Evolutionary conservation across 2,329 filamentous ascomycete genomes (phyloP).

Genomic region (Fusarium oxysporum): DNA sequence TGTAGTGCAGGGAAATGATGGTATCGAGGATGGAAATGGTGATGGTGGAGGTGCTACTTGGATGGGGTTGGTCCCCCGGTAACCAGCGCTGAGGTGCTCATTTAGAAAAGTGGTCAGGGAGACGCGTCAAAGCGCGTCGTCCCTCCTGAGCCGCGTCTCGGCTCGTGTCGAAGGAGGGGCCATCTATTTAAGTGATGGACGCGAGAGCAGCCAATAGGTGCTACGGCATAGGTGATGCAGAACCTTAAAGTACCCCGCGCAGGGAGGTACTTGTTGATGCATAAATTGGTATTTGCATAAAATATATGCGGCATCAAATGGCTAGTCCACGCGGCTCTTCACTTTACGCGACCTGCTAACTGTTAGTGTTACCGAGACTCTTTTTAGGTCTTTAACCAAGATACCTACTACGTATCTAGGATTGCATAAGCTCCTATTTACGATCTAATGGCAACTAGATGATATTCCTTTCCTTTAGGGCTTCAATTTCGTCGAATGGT

Average conservation of each 20-base stretch:
- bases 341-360: constrained; percentile 6
- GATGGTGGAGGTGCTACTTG: constrained; percentile 21
- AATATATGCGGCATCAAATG: background rate
- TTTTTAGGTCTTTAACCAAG: background rate
- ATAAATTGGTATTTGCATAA: constrained; percentile 8
- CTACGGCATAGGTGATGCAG: background rate
- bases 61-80: constrained; percentile 32
- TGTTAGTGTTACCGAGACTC: constrained; percentile 2
- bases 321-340: constrained; percentile 16
- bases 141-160: constrained; percentile 21
- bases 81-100: constrained; percentile 25
- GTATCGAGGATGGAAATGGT: constrained; percentile 13
- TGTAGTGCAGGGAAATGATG: constrained; percentile 14
- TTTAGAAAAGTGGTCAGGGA: constrained; percentile 38
- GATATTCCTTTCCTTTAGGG: background rate
- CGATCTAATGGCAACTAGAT: background rate
- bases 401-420: background rate
- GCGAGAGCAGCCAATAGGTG: constrained; percentile 18
- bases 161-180: constrained; percentile 25
- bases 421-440: background rate
- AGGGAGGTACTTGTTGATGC: constrained; percentile 6
- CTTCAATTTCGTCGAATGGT: background rate
- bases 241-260: constrained; percentile 4
- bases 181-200: constrained; percentile 18
- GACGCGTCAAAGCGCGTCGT: constrained; percentile 34